Conservation (phyloP, 768 basidiomycete species). For the Amanita pseudoporphyria region DNA sequence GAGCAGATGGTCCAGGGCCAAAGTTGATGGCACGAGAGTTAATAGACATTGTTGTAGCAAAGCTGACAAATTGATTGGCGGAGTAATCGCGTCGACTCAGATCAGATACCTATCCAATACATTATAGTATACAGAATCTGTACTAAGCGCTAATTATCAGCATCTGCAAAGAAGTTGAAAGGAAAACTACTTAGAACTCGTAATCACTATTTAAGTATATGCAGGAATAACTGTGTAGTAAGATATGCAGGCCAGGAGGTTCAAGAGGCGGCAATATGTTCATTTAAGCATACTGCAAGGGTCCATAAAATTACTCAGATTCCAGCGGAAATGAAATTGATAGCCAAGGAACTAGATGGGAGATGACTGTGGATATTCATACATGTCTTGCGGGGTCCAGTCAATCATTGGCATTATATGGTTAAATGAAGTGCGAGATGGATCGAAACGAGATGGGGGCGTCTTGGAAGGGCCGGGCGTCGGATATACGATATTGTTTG, state of each 20-base stretch:
- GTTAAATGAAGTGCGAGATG: slow-evolving; percentile 40
- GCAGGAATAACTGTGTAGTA: too few species aligned
- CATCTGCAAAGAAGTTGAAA: too few species aligned
- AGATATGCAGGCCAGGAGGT: too few species aligned
- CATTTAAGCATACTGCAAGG: not conserved
- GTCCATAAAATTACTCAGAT: not conserved
- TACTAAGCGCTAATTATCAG: too few species aligned
- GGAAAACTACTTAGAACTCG: too few species aligned
- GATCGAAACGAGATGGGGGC: slow-evolving; percentile 31
- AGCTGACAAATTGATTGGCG: too few species aligned
- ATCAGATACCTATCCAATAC: too few species aligned
- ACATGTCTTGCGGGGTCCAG: not conserved
- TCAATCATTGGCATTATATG: slow-evolving; percentile 44
- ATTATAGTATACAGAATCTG: too few species aligned
- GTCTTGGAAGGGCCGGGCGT: slow-evolving; percentile 15
- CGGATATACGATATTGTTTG: not conserved
- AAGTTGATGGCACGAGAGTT: slow-evolving; percentile 70
- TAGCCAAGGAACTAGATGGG: not conserved
- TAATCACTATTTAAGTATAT: too few species aligned
- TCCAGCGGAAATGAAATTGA: not conserved
- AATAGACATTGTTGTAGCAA: slow-evolving; percentile 23
- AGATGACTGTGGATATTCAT: not conserved
- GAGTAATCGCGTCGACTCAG: too few species aligned
- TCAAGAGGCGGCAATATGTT: too few species aligned
- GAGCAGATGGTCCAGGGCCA: slow-evolving; percentile 87